Conservation (phyloP, 164 flowering plant genomes). For the grape (Vitis vinifera) region ASM3070453v1 NC_081807.1:6768001-6768500, state of each 20-base stretch:
- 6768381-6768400: constrained; percentile 82
- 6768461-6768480: constrained; percentile 89
- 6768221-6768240: constrained; percentile 78
- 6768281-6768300: constrained; percentile 83
- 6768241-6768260: constrained; percentile 88
- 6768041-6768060: constrained; percentile 84
- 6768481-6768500: constrained; percentile 84
- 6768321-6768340: constrained; percentile 72
- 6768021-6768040: constrained; percentile 77
- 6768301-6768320: constrained; percentile 72
- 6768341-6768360: constrained; percentile 72
- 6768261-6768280: constrained; percentile 85
- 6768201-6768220: constrained; percentile 67
- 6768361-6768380: constrained; percentile 83
- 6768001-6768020: constrained; percentile 75
- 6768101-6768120: constrained; percentile 58
- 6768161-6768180: constrained; percentile 86
- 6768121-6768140: constrained; percentile 62
- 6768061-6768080: constrained; percentile 95
- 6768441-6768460: constrained; percentile 75
- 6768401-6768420: constrained; percentile 77
- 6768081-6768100: constrained; percentile 79
- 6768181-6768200: constrained; percentile 76
- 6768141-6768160: constrained; percentile 86
- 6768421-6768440: constrained; percentile 63